These are phyloP conservation scores for Pelargonium fulgidum DNA, from an alignment of 441 rosid genomes.

Conservation along the genomic window DNA sequence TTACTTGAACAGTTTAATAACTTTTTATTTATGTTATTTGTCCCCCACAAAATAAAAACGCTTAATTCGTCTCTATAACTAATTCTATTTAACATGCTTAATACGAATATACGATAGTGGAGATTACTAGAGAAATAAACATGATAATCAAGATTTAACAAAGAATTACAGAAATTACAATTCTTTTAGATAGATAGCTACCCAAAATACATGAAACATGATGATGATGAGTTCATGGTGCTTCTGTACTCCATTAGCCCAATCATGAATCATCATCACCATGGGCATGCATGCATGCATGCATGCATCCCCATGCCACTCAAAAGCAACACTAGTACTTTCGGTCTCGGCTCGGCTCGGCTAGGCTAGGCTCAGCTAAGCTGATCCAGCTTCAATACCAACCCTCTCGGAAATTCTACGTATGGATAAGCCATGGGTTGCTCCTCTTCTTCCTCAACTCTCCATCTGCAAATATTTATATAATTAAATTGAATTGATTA, in stretches of 20 bases:
- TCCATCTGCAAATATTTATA: conserved; percentile 33
- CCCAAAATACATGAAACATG: background rate
- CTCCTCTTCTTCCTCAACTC: conserved; percentile 27
- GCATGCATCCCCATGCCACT: too few relatives aligned
- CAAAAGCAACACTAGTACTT: background rate
- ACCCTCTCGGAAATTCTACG: conserved; percentile 43
- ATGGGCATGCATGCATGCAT: too few relatives aligned
- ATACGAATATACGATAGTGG: too few relatives aligned
- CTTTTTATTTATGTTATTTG: too few relatives aligned
- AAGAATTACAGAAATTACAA: background rate
- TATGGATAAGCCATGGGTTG: conserved; percentile 47
- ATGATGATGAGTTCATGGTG: background rate
- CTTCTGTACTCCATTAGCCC: background rate
- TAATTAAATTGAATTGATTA: too few relatives aligned
- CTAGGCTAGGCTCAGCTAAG: background rate
- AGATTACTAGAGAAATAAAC: too few relatives aligned
- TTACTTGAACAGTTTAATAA: too few relatives aligned
- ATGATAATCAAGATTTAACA: background rate
- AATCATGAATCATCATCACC: background rate
- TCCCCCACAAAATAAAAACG: too few relatives aligned
- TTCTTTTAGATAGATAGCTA: too few relatives aligned
- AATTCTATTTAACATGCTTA: too few relatives aligned
- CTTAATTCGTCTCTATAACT: too few relatives aligned
- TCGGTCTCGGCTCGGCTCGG: background rate
- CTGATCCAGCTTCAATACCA: conserved; percentile 31